A percentile compares a stretch with the other conserved stretches of the same genome.
These are phyloP conservation scores for Backusella tarrabulga DNA, from an alignment of 192 early-diverging fungal species.

Conservation along the genomic window DNA sequence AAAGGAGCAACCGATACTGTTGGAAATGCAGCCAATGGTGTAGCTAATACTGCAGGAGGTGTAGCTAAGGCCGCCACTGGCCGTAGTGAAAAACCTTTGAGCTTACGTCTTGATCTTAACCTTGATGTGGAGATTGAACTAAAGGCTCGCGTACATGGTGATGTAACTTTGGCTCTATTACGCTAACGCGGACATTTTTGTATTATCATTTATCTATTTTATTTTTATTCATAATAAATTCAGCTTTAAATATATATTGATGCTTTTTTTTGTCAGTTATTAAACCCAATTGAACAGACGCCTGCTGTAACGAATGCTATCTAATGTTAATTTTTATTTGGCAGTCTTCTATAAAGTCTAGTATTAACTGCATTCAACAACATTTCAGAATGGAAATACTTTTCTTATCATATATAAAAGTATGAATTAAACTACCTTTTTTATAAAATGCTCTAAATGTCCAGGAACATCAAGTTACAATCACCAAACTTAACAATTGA, in stretches of 20 bases:
- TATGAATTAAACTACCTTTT: too few relatives aligned
- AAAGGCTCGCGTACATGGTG: slow-evolving; percentile 24
- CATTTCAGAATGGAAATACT: too few relatives aligned
- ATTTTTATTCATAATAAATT: not conserved
- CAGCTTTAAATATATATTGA: not conserved
- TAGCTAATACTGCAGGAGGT: slow-evolving; percentile 10
- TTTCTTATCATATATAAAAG: too few relatives aligned
- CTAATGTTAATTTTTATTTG: not conserved
- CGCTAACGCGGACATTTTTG: slow-evolving; percentile 3
- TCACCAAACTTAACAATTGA: too few relatives aligned
- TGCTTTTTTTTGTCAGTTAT: not conserved
- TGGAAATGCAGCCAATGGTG: slow-evolving; percentile 11
- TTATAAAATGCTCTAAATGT: too few relatives aligned
- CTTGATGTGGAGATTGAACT: slow-evolving; percentile 22
- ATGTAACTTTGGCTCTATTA: slow-evolving; percentile 24
- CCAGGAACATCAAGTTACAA: too few relatives aligned
- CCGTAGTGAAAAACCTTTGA: not conserved
- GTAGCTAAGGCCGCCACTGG: slow-evolving; percentile 3
- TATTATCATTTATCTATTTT: not conserved
- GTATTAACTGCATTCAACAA: not conserved
- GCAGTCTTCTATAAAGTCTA: not conserved
- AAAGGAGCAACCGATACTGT: slow-evolving; percentile 9
- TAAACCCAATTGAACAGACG: not conserved
- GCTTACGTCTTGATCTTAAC: slow-evolving; percentile 20
- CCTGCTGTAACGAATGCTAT: not conserved